Base-by-base conservation (phyloP, 2,329 filamentous ascomycete genomes). In the Trichoderma polysporum region DNA sequence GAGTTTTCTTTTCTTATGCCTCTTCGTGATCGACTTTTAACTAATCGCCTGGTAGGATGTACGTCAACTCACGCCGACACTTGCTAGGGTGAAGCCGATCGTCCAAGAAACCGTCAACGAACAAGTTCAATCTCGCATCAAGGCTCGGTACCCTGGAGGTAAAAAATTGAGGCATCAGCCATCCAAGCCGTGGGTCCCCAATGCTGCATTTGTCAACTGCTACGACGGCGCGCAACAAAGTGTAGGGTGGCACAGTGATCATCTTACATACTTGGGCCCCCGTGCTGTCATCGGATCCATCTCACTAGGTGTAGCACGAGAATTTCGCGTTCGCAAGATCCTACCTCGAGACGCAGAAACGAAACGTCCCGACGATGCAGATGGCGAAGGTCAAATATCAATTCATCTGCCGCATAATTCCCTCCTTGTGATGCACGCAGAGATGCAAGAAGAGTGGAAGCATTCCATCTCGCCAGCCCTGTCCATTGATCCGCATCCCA, bases 361-460 rank as follows among this genome's bases (percentile, higher is more conserved):
- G 37, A 77, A 75, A 17, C 71, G 79, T 47, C 68, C 74, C 74
- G 77, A 79, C 3, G 80, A 83, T 13, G 81, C 85, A 1, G 90
- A 95, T 70, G 84, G 85, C 0, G 88, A 91, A 73, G 94, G 94
- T 4, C 94, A 97, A 75, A 94, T 98, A 67, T 89, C 93, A 1
- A 95, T 98, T 50, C 93, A 97, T 72, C 87, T 98, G 0, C 94
- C 94, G 0, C 95, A 98, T 78, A 98, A 98, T 77, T 96, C 92
- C 0, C 85, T 98, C 0, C 84, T 99, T 0, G 84, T 98, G 10
- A 98, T 99, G 95, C 94, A 98, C 74, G 94, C 94, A 0, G 93
- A 97, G 75, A 98, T 97, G 92, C 94, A 98, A 75, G 94, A 98
- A 75, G 90, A 91, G 75, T 98, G 93, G 93, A 98, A 97, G 77